Conservation (phyloP, 1,284 basidiomycete genomes). For the Lentinula novae-zelandiae region DNA sequence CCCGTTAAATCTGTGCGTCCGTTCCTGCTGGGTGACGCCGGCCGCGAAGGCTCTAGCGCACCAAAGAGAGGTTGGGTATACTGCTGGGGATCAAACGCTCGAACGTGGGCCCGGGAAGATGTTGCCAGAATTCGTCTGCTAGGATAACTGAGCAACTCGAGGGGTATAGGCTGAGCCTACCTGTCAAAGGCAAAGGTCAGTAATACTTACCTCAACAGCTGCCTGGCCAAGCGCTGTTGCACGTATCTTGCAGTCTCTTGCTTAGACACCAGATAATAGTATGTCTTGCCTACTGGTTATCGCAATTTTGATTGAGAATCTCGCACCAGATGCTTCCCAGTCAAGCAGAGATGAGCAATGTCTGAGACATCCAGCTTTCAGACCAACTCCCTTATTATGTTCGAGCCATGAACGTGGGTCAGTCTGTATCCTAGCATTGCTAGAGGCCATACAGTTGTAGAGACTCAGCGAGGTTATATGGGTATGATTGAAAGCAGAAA, state of each 20-base stretch:
- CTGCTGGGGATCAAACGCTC: not conserved
- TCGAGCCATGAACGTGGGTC: too few species aligned
- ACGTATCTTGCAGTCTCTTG: not conserved
- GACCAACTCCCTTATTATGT: too few species aligned
- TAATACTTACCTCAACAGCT: not conserved
- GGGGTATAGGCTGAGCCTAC: not conserved
- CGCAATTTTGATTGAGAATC: not conserved
- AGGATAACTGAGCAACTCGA: not conserved
- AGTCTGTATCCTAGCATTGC: too few species aligned
- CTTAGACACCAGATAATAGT: not conserved
- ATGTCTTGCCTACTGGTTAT: not conserved
- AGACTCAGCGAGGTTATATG: too few species aligned
- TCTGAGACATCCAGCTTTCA: too few species aligned
- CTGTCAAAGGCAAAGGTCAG: not conserved
- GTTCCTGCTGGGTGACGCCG: not conserved
- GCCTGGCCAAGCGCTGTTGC: not conserved
- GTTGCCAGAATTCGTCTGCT: not conserved
- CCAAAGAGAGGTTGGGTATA: not conserved
- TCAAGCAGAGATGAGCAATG: too few species aligned
- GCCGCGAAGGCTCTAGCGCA: not conserved
- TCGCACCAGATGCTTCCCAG: too few species aligned
- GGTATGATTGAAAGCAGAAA: too few species aligned
- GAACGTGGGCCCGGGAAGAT: not conserved
- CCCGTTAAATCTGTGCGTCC: not conserved
- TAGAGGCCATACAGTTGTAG: too few species aligned